Evolutionary conservation across 805 yeast species (phyloP).

Genomic region (Suhomyces canberraensis): DNA sequence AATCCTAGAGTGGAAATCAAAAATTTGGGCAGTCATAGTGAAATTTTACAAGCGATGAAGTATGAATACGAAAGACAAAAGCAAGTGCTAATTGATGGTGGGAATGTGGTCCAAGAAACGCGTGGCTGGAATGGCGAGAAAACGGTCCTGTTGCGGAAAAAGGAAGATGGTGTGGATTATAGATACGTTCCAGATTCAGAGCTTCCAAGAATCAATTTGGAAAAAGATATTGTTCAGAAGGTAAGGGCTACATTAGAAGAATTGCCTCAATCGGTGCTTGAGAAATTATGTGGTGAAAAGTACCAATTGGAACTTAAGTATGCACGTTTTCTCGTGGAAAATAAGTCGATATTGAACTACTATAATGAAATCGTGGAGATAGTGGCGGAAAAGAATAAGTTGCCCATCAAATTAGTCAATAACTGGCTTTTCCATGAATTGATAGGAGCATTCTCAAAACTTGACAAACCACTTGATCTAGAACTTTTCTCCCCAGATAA

Average conservation of each 20-base stretch:
- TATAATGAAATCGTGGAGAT: slow-evolving; percentile 43
- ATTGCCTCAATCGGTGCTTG: slow-evolving; percentile 59
- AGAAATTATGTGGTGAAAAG: slow-evolving; percentile 44
- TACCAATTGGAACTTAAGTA: slow-evolving; percentile 65
- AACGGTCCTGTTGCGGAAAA: slow-evolving; percentile 67
- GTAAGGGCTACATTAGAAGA: slow-evolving; percentile 47
- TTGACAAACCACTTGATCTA: slow-evolving; percentile 34
- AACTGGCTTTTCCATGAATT: slow-evolving; percentile 86
- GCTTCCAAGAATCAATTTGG: slow-evolving; percentile 56
- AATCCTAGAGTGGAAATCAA: slow-evolving; percentile 83
- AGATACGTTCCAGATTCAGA: slow-evolving; percentile 95
- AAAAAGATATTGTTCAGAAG: slow-evolving; percentile 38
- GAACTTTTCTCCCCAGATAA: slow-evolving; percentile 31
- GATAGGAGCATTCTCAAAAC: slow-evolving; percentile 62
- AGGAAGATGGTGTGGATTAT: slow-evolving; percentile 83
- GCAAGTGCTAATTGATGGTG: slow-evolving; percentile 36
- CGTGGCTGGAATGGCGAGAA: slow-evolving; percentile 86
- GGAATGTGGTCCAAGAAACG: slow-evolving; percentile 54
- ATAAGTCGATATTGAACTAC: slow-evolving; percentile 47
- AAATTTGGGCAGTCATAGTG: slow-evolving; percentile 80
- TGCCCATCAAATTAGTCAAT: slow-evolving; percentile 43
- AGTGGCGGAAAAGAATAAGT: slow-evolving; percentile 16
- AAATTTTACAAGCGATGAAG: slow-evolving; percentile 71
- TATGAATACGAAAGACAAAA: slow-evolving; percentile 75
- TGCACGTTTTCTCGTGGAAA: slow-evolving; percentile 64